A percentile compares a stretch with the other conserved stretches of the same genome.
phyloP scores from a whole-genome alignment of 83 land plant genomes.

The Picea engelmannii region DNA sequence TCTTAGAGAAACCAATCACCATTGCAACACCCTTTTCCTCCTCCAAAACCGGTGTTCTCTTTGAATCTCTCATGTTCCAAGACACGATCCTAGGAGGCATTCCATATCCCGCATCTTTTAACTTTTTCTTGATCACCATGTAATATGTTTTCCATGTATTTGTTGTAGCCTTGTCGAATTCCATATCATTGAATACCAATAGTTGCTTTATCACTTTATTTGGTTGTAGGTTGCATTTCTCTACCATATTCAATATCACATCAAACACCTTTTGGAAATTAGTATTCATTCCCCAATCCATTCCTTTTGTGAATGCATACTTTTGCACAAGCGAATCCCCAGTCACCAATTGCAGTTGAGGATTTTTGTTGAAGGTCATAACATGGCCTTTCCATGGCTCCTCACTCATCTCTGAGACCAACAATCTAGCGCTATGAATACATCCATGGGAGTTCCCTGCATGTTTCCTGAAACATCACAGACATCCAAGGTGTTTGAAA shows the following conservation, averaged over 20 bases:
- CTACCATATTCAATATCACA: conserved; percentile 44
- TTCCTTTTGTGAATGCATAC: conserved; percentile 26
- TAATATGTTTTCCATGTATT: conserved; percentile 73
- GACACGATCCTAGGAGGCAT: conserved; percentile 66
- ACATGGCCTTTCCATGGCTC: too few relatives aligned
- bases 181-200: conserved; percentile 81
- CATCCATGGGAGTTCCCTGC: too few relatives aligned
- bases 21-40: conserved; percentile 65
- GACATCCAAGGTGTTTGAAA: too few relatives aligned
- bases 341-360: too few relatives aligned
- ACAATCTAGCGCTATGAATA: too few relatives aligned
- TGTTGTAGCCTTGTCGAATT: conserved; percentile 61
- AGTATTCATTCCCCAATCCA: conserved; percentile 67
- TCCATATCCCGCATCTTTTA: conserved; percentile 44
- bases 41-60: conserved; percentile 61
- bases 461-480: too few relatives aligned
- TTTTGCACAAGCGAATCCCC: too few relatives aligned
- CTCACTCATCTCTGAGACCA: too few relatives aligned
- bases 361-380: too few relatives aligned
- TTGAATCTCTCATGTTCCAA: conserved; percentile 72
- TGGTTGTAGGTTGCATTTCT: conserved; percentile 20
- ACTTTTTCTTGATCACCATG: conserved; percentile 45
- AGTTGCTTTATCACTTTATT: conserved; percentile 65
- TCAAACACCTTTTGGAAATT: conserved; percentile 69
- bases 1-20: conserved; percentile 85